Conservation (phyloP, 768 basidiomycete species). For the Strobilomyces echinocephalus region DNA sequence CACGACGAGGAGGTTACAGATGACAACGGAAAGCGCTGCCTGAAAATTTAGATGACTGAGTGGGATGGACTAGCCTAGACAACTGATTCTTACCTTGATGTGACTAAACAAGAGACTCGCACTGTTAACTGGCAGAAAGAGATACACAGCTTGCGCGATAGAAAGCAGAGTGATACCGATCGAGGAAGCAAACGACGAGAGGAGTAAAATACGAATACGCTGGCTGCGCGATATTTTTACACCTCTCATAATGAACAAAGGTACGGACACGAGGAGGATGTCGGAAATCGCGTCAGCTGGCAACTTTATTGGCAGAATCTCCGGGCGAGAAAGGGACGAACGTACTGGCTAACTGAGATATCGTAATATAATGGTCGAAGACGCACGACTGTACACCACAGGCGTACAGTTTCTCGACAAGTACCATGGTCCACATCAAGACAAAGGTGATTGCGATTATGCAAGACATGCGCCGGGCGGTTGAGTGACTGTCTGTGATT, state of each 20-base stretch:
- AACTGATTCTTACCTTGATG: slow-evolving; percentile 15
- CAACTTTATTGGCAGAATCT: not conserved
- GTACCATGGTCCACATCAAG: slow-evolving; percentile 11
- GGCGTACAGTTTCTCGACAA: slow-evolving; percentile 2
- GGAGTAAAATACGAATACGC: slow-evolving; percentile 13
- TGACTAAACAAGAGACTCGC: slow-evolving; percentile 9
- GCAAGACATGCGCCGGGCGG: not conserved
- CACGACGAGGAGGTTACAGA: slow-evolving; percentile 21
- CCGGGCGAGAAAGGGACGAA: not conserved
- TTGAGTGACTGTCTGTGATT: slow-evolving; percentile 1
- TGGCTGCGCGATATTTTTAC: slow-evolving; percentile 10
- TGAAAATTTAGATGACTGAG: not conserved
- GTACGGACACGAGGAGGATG: slow-evolving; percentile 9
- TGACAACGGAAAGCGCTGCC: slow-evolving; percentile 18
- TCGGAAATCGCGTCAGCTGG: slow-evolving; percentile 21
- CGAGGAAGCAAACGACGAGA: slow-evolving; percentile 20
- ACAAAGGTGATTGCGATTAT: slow-evolving; percentile 7
- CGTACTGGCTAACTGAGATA: slow-evolving; percentile 17
- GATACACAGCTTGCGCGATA: slow-evolving; percentile 6
- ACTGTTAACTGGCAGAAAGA: slow-evolving; percentile 5
- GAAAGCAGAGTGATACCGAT: slow-evolving; percentile 19
- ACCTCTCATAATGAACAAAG: slow-evolving; percentile 13
- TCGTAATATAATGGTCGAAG: not conserved
- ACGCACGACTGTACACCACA: not conserved
- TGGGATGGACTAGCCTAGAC: not conserved